Conservation (phyloP, 345 rosid genomes). For the Garcia nutans region DNA sequence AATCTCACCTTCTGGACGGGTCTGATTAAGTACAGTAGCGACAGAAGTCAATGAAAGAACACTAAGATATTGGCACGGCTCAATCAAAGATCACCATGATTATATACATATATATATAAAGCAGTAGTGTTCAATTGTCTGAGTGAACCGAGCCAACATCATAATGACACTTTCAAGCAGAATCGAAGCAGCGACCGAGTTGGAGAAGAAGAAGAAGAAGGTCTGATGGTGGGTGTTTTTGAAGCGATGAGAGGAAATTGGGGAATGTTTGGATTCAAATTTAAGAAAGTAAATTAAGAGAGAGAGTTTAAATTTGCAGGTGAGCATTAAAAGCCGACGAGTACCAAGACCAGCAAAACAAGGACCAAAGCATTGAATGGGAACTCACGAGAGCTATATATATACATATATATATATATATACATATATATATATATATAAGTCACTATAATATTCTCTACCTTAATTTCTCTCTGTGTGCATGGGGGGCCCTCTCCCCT, state of each 20-base stretch:
- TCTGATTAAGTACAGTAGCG: background rate
- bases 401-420: no score
- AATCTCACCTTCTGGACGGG: background rate
- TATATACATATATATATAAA: background rate
- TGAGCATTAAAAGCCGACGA: slow-evolving; percentile 34
- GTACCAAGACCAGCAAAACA: slow-evolving; percentile 25
- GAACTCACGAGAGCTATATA: slow-evolving; percentile 4
- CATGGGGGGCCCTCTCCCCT: background rate
- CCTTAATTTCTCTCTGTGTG: slow-evolving; percentile 6
- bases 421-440: slow-evolving; percentile 6
- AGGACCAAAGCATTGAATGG: slow-evolving; percentile 39
- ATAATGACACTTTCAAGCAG: slow-evolving; percentile 23
- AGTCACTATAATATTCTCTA: slow-evolving; percentile 20
- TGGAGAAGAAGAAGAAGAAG: background rate
- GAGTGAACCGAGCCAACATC: slow-evolving; percentile 35
- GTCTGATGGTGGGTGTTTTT: no score
- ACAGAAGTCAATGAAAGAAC: slow-evolving; percentile 54
- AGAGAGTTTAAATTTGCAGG: slow-evolving; percentile 1
- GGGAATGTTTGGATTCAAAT: slow-evolving; percentile 2
- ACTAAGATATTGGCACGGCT: slow-evolving; percentile 97
- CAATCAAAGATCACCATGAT: slow-evolving; percentile 49
- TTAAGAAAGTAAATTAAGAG: background rate
- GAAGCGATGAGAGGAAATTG: background rate
- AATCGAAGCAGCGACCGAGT: no score
- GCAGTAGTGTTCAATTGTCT: background rate